Conservation (phyloP, 208 protist species). For the Herpetomonas muscarum region DNA sequence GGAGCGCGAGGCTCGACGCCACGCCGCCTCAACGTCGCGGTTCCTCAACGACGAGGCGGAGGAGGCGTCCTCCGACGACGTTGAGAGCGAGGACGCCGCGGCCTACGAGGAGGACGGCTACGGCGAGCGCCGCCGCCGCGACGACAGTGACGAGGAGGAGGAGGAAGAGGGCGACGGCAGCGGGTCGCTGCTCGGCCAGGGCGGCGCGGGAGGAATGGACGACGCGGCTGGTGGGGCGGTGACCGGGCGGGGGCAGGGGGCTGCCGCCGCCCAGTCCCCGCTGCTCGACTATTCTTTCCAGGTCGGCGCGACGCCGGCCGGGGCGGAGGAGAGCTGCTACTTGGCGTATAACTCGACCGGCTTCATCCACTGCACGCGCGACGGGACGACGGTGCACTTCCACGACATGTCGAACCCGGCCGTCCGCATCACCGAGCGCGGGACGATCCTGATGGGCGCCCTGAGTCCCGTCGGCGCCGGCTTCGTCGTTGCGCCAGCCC, state of each 20-base stretch:
- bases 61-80: slow-evolving; percentile 36
- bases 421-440: slow-evolving; percentile 56
- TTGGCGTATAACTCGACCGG: slow-evolving; percentile 85
- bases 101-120: slow-evolving; percentile 17
- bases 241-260: background rate
- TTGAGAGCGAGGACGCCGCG: slow-evolving; percentile 27
- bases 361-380: slow-evolving; percentile 59
- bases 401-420: slow-evolving; percentile 72
- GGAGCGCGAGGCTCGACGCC: slow-evolving; percentile 24
- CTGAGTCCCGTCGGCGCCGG: slow-evolving; percentile 72
- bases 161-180: background rate
- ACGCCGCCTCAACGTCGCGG: slow-evolving; percentile 24
- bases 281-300: slow-evolving; percentile 73
- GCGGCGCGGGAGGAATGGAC: background rate
- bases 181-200: background rate
- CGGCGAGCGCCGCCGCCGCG: background rate
- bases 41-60: slow-evolving; percentile 85
- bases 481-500: slow-evolving; percentile 47
- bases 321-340: slow-evolving; percentile 70
- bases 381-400: slow-evolving; percentile 72
- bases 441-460: slow-evolving; percentile 64
- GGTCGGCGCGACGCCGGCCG: slow-evolving; percentile 66
- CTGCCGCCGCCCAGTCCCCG: background rate
- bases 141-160: background rate
- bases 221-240: background rate